Evolutionary conservation across 192 early-diverging fungal species (phyloP).

Genomic region (Coemansia sp.): DNA sequence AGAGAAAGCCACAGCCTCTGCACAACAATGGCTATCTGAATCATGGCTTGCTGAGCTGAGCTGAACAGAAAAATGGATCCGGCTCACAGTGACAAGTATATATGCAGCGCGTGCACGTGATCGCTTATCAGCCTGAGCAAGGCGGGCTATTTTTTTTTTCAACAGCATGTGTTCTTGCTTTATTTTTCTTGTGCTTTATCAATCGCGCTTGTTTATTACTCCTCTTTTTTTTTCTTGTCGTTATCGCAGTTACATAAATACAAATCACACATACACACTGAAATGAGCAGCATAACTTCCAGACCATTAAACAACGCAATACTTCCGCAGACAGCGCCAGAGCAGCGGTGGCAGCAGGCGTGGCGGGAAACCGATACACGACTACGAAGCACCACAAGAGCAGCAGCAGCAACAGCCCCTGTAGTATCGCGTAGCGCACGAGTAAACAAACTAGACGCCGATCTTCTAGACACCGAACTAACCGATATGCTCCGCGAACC

Average conservation of each 20-base stretch:
- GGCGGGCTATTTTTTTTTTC: no score
- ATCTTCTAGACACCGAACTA: constrained; percentile 77
- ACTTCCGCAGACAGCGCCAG: constrained; percentile 26
- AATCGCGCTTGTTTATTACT: no score
- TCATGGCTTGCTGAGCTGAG: no score
- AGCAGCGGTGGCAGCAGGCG: constrained; percentile 38
- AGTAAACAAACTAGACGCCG: constrained; percentile 83
- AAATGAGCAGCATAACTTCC: neutral
- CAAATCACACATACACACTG: neutral
- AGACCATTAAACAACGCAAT: neutral
- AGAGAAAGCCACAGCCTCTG: no score
- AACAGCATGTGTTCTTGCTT: neutral
- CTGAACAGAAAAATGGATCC: no score
- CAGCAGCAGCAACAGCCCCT: constrained; percentile 64
- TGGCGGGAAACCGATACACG: constrained; percentile 43
- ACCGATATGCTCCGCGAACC: constrained; percentile 76
- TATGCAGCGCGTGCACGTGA: no score
- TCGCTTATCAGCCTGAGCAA: no score
- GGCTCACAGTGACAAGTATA: no score
- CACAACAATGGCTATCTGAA: no score
- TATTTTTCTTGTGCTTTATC: neutral
- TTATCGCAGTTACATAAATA: no score
- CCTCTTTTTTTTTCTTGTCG: no score
- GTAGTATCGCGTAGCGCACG: constrained; percentile 57
- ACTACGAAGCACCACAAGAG: constrained; percentile 61